phyloP scores from a whole-genome alignment of 306 rosid species.

The Vicia sativa region DNA sequence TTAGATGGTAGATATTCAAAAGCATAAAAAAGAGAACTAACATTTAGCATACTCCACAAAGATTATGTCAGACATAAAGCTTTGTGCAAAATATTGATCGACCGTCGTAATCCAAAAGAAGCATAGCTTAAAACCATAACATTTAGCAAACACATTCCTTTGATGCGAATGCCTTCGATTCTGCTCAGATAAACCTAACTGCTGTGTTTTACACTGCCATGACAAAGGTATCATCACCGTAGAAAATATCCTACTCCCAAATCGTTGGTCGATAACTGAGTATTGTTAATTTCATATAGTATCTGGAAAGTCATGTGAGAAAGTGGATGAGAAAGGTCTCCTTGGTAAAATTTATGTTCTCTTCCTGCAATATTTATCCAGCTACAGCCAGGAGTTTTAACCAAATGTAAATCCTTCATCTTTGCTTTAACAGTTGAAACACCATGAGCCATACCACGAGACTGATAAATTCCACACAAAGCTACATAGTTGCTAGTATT shows the following conservation, averaged over 20 bases:
- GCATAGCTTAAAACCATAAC: slow-evolving; percentile 4
- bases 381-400: slow-evolving; percentile 71
- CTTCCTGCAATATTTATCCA: slow-evolving; percentile 60
- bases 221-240: slow-evolving; percentile 27
- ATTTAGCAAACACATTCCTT: slow-evolving; percentile 8
- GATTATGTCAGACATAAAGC: slow-evolving; percentile 18
- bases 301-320: slow-evolving; percentile 39
- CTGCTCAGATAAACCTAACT: slow-evolving; percentile 17
- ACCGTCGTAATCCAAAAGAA: neutral
- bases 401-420: slow-evolving; percentile 58
- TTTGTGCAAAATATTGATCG: neutral
- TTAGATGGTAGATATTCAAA: too few species aligned
- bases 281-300: slow-evolving; percentile 37
- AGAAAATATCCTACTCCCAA: slow-evolving; percentile 22
- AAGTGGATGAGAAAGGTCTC: slow-evolving; percentile 54
- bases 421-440: slow-evolving; percentile 50
- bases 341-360: slow-evolving; percentile 54
- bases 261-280: slow-evolving; percentile 30
- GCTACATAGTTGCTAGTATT: slow-evolving; percentile 72
- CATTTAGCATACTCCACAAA: slow-evolving; percentile 1
- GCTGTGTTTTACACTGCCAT: slow-evolving; percentile 14
- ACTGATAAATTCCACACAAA: slow-evolving; percentile 58
- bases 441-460: slow-evolving; percentile 41
- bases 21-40: too few species aligned
- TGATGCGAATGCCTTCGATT: slow-evolving; percentile 8